A percentile compares a stretch with the other conserved stretches of the same genome.
Conservation (phyloP, 129 eudicot species). For the Tagetes erecta region DNA sequence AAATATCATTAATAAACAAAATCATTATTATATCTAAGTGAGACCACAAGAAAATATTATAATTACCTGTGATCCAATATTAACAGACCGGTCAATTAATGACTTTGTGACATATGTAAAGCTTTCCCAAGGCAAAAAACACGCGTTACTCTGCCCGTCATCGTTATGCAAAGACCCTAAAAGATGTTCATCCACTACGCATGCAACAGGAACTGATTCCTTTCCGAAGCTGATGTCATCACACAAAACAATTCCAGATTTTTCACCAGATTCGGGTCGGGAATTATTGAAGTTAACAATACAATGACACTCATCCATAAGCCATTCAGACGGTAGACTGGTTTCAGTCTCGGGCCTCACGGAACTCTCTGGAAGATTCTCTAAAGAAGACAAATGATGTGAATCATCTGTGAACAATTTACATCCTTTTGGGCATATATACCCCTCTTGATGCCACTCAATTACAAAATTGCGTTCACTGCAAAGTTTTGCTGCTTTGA, state of each 20-base stretch:
- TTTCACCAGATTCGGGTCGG: conserved; percentile 48
- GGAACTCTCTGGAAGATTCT: conserved; percentile 38
- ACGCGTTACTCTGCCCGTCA: conserved; percentile 47
- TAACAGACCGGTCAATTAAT: conserved; percentile 58
- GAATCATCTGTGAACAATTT: conserved; percentile 29
- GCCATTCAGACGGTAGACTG: conserved; percentile 51
- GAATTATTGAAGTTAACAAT: conserved; percentile 65
- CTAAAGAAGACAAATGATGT: conserved; percentile 33
- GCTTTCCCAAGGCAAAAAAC: conserved; percentile 91
- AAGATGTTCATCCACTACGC: conserved; percentile 86
- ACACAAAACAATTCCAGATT: conserved; percentile 63
- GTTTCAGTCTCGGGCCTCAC: conserved; percentile 21
- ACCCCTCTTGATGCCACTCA: conserved; percentile 86
- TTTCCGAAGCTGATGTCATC: conserved; percentile 90
- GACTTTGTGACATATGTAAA: conserved; percentile 77
- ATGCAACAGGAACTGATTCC: conserved; percentile 75
- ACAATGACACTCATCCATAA: conserved; percentile 80
- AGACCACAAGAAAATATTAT: background rate
- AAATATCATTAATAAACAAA: conserved; percentile 2
- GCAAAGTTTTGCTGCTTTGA: conserved; percentile 88
- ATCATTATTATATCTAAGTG: background rate
- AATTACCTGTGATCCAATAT: conserved; percentile 60
- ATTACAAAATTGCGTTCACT: conserved; percentile 71
- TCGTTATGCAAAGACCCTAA: conserved; percentile 61
- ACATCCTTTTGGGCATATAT: conserved; percentile 75